These are phyloP conservation scores for Sarocladiaceae sp. DNA, from an alignment of 2,329 filamentous ascomycete genomes.

Conservation along the genomic window DNA sequence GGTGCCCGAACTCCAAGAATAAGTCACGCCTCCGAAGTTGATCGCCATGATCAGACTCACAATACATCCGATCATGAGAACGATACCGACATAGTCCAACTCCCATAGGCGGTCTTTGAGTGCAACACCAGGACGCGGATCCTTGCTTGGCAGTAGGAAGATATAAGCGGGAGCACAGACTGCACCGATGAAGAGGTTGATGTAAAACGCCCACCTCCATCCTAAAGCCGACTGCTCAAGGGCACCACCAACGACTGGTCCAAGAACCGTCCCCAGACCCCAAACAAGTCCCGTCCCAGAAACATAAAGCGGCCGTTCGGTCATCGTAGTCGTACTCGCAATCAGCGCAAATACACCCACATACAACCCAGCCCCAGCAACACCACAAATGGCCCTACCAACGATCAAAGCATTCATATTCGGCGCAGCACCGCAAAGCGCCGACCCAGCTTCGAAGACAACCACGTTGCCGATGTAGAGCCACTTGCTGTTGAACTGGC, in stretches of 20 bases:
- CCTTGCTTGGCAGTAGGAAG: slow-evolving; percentile 21
- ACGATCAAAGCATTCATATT: neutral
- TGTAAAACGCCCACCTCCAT: slow-evolving; percentile 36
- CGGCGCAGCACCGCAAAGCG: too few relatives aligned
- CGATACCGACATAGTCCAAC: slow-evolving; percentile 37
- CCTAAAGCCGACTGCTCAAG: slow-evolving; percentile 32
- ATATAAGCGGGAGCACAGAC: slow-evolving; percentile 25
- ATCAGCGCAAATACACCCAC: neutral
- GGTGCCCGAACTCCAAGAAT: slow-evolving; percentile 35
- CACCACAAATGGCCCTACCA: neutral
- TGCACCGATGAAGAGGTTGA: slow-evolving; percentile 46
- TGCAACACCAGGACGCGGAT: slow-evolving; percentile 11
- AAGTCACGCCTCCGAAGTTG: slow-evolving; percentile 42
- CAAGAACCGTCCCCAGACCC: slow-evolving; percentile 41
- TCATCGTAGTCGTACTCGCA: neutral
- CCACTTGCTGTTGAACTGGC: too few relatives aligned
- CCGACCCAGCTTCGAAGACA: too few relatives aligned
- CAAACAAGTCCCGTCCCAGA: slow-evolving; percentile 19
- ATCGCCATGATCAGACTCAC: slow-evolving; percentile 39
- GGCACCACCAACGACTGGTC: slow-evolving; percentile 41
- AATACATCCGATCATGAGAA: slow-evolving; percentile 35
- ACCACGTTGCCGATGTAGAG: too few relatives aligned
- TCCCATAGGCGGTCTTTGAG: slow-evolving; percentile 17
- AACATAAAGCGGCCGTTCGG: neutral
- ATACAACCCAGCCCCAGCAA: neutral